A percentile compares a stretch with the other conserved stretches of the same genome.
These are phyloP conservation scores for Aulographum hederae DNA, from an alignment of 2,329 filamentous ascomycete genomes.

Conservation along the genomic window DNA sequence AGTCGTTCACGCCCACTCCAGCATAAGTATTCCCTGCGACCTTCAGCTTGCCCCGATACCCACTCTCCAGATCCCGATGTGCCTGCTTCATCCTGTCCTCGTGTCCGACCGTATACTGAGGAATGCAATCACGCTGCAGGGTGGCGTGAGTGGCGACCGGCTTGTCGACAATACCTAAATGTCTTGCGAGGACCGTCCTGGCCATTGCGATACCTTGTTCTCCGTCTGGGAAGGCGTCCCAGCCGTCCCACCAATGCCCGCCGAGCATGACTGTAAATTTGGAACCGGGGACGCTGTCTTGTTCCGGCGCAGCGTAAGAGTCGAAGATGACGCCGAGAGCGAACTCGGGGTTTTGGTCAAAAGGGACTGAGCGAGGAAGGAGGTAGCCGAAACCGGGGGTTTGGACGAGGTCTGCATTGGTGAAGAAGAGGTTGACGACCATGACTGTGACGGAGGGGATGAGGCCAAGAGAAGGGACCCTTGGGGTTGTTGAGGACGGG, in stretches of 20 bases:
- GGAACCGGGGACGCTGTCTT: conserved; percentile 38
- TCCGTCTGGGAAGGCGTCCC: conserved; percentile 41
- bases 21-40: conserved; percentile 6
- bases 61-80: conserved; percentile 1
- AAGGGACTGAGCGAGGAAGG: conserved; percentile 55
- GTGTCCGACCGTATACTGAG: conserved; percentile 78
- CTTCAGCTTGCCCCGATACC: conserved; percentile 2
- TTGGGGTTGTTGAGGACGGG: conserved; percentile 6
- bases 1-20: conserved; percentile 7
- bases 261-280: conserved; percentile 92
- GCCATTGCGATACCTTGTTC: conserved; percentile 54
- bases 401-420: conserved; percentile 40
- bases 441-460: conserved; percentile 63
- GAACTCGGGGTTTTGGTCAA: conserved; percentile 59
- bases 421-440: conserved; percentile 82
- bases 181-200: conserved; percentile 47
- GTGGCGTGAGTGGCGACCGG: conserved; percentile 43
- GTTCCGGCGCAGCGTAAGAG: conserved; percentile 39
- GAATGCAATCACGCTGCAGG: conserved; percentile 57
- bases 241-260: conserved; percentile 74
- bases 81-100: conserved; percentile 20
- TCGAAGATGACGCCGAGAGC: conserved; percentile 89
- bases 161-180: conserved; percentile 50
- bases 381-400: conserved; percentile 74
- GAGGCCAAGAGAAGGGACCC: conserved; percentile 23